phyloP scores from a whole-genome alignment of 2,329 filamentous ascomycete genomes.

The Colletotrichum australisinense region DNA sequence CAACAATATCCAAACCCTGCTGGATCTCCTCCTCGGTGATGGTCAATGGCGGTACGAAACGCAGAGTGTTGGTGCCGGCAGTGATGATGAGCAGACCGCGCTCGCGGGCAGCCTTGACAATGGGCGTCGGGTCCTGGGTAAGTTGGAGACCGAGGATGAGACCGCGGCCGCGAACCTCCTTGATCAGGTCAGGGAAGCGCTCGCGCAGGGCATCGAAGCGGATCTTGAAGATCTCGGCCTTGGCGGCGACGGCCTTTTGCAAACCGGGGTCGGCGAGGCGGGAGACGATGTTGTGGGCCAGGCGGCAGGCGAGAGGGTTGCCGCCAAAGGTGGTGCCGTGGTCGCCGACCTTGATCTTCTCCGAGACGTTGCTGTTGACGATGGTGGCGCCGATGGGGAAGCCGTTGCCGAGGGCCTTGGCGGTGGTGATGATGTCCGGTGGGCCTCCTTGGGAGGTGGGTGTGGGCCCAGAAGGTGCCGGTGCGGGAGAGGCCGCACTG shows the following conservation, averaged over 20 bases:
- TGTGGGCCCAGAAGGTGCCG: constrained; percentile 91
- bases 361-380: constrained; percentile 52
- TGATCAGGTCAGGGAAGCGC: constrained; percentile 75
- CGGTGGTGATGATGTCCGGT: constrained; percentile 93
- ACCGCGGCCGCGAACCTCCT: constrained; percentile 84
- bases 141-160: constrained; percentile 91
- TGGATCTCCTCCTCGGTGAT: constrained; percentile 86
- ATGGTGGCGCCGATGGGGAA: constrained; percentile 87
- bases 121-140: constrained; percentile 74
- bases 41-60: constrained; percentile 89
- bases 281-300: constrained; percentile 87
- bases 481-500: constrained; percentile 93
- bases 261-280: constrained; percentile 79
- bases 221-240: constrained; percentile 63
- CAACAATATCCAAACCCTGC: constrained; percentile 80
- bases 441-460: constrained; percentile 79
- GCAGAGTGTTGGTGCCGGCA: constrained; percentile 89
- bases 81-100: constrained; percentile 91
- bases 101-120: constrained; percentile 89
- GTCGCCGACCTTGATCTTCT: constrained; percentile 72
- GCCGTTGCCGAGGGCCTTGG: constrained; percentile 96
- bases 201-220: constrained; percentile 60
- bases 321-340: constrained; percentile 96
- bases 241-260: constrained; percentile 75
- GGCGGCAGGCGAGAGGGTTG: constrained; percentile 85